Evolutionary conservation across 345 rosid species (phyloP).

Genomic region (Aurinia saxatilis): DNA sequence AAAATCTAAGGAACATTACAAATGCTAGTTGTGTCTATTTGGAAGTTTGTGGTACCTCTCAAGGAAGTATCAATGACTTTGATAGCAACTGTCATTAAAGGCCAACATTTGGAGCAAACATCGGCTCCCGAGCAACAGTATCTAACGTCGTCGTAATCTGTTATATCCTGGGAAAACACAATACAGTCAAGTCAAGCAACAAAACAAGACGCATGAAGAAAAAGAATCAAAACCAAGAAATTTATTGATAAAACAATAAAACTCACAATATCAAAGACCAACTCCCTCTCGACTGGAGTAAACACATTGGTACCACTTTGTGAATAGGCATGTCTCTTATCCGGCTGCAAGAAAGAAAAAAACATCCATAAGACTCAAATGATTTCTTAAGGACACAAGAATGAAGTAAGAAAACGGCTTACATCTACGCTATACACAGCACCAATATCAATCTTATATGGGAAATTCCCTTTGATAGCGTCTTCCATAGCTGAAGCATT

Average conservation of each 20-base stretch:
- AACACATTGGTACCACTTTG: constrained; percentile 69
- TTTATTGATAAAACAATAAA: too few species aligned
- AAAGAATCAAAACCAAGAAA: too few species aligned
- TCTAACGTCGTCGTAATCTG: constrained; percentile 89
- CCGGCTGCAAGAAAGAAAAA: too few species aligned
- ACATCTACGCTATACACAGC: constrained; percentile 79
- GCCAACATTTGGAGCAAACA: constrained; percentile 91
- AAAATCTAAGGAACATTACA: too few species aligned
- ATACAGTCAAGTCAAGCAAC: too few species aligned
- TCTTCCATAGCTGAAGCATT: constrained; percentile 49
- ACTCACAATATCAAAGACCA: constrained; percentile 84
- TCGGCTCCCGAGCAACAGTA: constrained; percentile 95
- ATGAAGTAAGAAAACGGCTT: too few species aligned
- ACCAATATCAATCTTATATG: constrained; percentile 83
- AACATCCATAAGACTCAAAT: too few species aligned
- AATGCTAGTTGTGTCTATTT: too few species aligned
- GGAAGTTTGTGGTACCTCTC: too few species aligned
- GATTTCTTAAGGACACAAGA: too few species aligned
- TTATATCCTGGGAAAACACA: constrained; percentile 94
- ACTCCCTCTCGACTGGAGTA: constrained; percentile 85
- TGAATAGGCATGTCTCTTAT: constrained; percentile 70
- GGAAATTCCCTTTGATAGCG: constrained; percentile 54
- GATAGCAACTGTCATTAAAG: constrained; percentile 76
- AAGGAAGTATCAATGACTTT: constrained; percentile 83
- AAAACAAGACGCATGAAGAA: too few species aligned